Percentiles rank a stretch among this genome's conserved stretches.
phyloP scores from a whole-genome alignment of 768 basidiomycete species.

The Tulasnella sp. region DNA sequence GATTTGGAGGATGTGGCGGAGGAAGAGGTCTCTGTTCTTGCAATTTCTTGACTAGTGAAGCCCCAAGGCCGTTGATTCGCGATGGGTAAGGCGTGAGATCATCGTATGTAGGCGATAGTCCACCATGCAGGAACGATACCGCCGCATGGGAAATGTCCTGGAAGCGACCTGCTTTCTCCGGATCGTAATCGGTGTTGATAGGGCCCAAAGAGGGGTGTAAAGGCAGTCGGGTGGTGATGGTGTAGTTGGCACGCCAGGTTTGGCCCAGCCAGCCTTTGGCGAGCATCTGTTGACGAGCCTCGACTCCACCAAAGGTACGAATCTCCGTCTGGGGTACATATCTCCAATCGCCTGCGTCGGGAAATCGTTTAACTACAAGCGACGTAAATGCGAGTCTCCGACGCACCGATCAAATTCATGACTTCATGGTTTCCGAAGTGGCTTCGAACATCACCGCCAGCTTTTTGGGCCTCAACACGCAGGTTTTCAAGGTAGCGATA shows the following conservation, averaged over 20 bases:
- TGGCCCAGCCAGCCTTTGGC: conserved; percentile 72
- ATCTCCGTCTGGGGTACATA: conserved; percentile 86
- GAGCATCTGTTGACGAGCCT: conserved; percentile 71
- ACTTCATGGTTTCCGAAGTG: conserved; percentile 95
- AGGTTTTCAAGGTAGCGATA: conserved; percentile 85
- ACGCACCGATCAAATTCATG: conserved; percentile 84
- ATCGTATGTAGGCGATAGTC: conserved; percentile 74
- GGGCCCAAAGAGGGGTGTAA: conserved; percentile 70
- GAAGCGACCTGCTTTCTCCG: conserved; percentile 51
- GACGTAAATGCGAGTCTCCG: neutral
- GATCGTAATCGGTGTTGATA: conserved; percentile 59
- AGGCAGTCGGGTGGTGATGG: conserved; percentile 77
- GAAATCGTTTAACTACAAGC: conserved; percentile 26
- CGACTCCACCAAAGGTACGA: conserved; percentile 74
- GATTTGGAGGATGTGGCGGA: conserved; percentile 74
- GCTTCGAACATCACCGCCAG: conserved; percentile 73
- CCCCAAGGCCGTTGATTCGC: conserved; percentile 75
- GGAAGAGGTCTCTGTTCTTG: conserved; percentile 63
- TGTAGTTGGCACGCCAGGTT: conserved; percentile 86
- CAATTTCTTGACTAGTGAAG: conserved; percentile 69
- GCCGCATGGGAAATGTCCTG: conserved; percentile 70
- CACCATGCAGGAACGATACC: conserved; percentile 92
- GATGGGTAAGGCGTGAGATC: conserved; percentile 81
- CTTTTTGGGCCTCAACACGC: conserved; percentile 67
- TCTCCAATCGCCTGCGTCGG: conserved; percentile 78